Evolutionary conservation across 1,284 basidiomycete species (phyloP).

Genomic region (Vanrija sp.): DNA sequence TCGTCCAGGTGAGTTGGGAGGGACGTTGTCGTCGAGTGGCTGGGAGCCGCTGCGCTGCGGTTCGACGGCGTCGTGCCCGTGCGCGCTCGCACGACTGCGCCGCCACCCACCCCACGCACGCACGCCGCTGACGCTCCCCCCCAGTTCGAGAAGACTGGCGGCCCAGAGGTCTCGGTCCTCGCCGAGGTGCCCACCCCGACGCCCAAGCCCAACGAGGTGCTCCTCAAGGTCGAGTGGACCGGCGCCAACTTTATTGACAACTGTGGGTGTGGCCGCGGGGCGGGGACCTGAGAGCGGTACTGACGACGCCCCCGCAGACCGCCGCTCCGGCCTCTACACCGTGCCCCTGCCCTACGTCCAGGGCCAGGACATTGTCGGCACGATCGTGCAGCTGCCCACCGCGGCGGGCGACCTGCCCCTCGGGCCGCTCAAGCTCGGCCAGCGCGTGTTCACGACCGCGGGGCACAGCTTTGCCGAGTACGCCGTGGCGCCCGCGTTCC

Average conservation of each 20-base stretch:
- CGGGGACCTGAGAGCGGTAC: not conserved
- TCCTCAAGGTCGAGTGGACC: conserved; percentile 66
- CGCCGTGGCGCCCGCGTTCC: conserved; percentile 62
- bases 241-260: conserved; percentile 74
- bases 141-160: conserved; percentile 58
- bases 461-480: conserved; percentile 71
- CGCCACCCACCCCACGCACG: too few relatives aligned
- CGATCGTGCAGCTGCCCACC: conserved; percentile 66
- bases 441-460: conserved; percentile 53
- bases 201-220: conserved; percentile 62
- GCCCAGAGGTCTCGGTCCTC: conserved; percentile 64
- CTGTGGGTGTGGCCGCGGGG: conserved; percentile 32
- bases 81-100: too few relatives aligned
- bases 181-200: conserved; percentile 59
- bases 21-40: too few relatives aligned
- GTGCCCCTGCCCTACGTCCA: conserved; percentile 65
- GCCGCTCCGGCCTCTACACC: conserved; percentile 53
- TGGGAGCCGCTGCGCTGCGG: too few relatives aligned
- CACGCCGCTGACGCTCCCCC: too few relatives aligned
- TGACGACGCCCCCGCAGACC: too few relatives aligned
- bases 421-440: conserved; percentile 53
- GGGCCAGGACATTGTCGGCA: conserved; percentile 76
- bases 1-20: conserved; percentile 45
- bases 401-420: conserved; percentile 39
- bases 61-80: not conserved